Percentiles rank a stretch among this genome's conserved stretches.
phyloP scores from a whole-genome alignment of 257 asterid species.

The Plantago elongata region DNA sequence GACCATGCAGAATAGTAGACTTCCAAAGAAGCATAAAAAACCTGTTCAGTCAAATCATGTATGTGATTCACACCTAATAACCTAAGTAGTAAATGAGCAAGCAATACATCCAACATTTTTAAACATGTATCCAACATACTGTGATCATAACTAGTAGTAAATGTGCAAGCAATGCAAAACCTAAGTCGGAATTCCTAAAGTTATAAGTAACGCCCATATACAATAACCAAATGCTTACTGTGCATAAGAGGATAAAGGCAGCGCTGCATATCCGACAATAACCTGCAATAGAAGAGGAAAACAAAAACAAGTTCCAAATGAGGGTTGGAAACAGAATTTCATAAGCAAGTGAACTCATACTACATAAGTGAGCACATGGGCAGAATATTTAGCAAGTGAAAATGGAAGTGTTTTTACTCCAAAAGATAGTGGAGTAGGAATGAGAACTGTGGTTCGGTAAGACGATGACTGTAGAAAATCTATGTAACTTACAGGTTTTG shows the following conservation, averaged over 20 bases:
- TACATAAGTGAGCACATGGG: neutral
- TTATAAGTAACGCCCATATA: constrained; percentile 16
- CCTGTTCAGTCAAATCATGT: neutral
- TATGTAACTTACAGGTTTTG: constrained; percentile 77
- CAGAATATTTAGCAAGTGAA: neutral
- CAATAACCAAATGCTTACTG: constrained; percentile 54
- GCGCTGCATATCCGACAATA: constrained; percentile 86
- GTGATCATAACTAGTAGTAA: constrained; percentile 14
- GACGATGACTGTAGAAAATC: constrained; percentile 17
- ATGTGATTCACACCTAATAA: too few relatives aligned
- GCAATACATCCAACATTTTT: too few relatives aligned
- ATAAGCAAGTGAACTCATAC: too few relatives aligned
- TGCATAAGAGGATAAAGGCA: constrained; percentile 80
- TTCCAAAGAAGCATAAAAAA: neutral
- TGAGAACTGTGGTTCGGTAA: neutral
- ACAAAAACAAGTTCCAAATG: constrained; percentile 21
- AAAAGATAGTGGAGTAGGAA: constrained; percentile 11
- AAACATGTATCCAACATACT: neutral
- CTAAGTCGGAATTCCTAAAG: constrained; percentile 6
- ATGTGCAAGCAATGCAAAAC: constrained; percentile 18
- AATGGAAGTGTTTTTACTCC: constrained; percentile 1
- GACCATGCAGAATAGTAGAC: neutral
- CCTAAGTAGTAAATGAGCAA: too few relatives aligned
- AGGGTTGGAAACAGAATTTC: constrained; percentile 14
- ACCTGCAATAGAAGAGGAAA: constrained; percentile 54